Conservation (phyloP, 148 eudicot genomes). For the Amaranthus cruentus region DNA sequence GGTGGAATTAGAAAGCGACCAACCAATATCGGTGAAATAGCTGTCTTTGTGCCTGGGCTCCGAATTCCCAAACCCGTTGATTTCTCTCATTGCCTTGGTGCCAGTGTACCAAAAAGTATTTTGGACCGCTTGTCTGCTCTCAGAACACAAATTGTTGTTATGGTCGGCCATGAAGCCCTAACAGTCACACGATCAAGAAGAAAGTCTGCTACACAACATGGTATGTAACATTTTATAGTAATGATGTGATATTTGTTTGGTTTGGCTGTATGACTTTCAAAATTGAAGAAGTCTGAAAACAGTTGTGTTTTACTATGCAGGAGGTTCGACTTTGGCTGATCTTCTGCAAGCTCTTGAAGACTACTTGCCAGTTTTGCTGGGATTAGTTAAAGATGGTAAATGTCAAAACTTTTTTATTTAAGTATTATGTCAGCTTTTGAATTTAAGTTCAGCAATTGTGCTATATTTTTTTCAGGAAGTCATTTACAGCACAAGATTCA, state of each 20-base stretch:
- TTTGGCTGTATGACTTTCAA: neutral
- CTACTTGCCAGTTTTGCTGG: slow-evolving; percentile 85
- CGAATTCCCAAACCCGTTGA: slow-evolving; percentile 83
- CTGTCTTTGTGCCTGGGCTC: slow-evolving; percentile 84
- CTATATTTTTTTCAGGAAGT: slow-evolving; percentile 53
- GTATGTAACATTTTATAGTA: slow-evolving; percentile 30
- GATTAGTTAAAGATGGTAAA: slow-evolving; percentile 94
- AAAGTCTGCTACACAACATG: slow-evolving; percentile 83
- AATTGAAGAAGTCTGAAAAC: slow-evolving; percentile 10
- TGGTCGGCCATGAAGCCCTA: slow-evolving; percentile 97
- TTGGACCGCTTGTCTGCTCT: slow-evolving; percentile 86
- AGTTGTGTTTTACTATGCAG: slow-evolving; percentile 35
- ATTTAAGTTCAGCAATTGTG: slow-evolving; percentile 5
- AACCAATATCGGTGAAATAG: slow-evolving; percentile 80
- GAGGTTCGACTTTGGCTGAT: slow-evolving; percentile 88
- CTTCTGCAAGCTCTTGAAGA: slow-evolving; percentile 94
- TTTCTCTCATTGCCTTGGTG: slow-evolving; percentile 57
- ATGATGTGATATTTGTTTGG: neutral
- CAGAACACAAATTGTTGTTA: slow-evolving; percentile 83
- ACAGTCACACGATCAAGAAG: slow-evolving; percentile 78
- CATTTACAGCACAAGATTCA: slow-evolving; percentile 82
- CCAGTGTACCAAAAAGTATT: slow-evolving; percentile 49
- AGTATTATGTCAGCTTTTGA: neutral
- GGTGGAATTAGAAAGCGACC: slow-evolving; percentile 79
- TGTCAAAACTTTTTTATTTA: neutral